Evolutionary conservation across 352 stramenopile species (phyloP).

Genomic region (Globisporangium irregulare): DNA sequence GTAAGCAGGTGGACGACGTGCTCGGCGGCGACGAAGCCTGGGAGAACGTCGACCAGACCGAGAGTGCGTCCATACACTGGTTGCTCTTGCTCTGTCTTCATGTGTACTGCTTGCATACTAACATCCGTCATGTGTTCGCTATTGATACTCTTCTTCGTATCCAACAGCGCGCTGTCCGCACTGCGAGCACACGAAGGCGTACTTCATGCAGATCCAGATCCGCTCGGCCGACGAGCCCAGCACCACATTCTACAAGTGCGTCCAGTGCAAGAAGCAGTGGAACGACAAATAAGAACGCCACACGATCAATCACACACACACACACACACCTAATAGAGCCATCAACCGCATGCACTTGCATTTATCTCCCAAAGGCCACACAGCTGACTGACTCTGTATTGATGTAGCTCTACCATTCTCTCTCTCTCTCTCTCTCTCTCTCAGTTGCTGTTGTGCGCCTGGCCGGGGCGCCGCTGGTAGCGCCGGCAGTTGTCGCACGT

Average conservation of each 20-base stretch:
- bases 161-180: conserved; percentile 88
- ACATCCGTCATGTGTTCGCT: not conserved
- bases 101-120: not conserved
- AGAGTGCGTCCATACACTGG: conserved; percentile 45
- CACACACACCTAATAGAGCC: not conserved
- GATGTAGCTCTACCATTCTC: conserved; percentile 1
- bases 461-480: conserved; percentile 2
- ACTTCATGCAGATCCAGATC: conserved; percentile 99
- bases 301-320: not conserved
- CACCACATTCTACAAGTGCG: conserved; percentile 99
- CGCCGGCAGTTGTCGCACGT: conserved; percentile 23
- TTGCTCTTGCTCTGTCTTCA: not conserved
- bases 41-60: conserved; percentile 98
- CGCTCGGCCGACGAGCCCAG: conserved; percentile 97
- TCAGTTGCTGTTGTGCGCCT: conserved; percentile 11
- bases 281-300: conserved; percentile 66
- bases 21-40: conserved; percentile 96
- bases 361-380: not conserved
- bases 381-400: conserved; percentile 1
- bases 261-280: conserved; percentile 97
- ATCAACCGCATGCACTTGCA: not conserved
- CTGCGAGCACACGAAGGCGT: conserved; percentile 95
- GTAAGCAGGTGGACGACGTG: conserved; percentile 99
- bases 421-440: not conserved
- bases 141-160: not conserved